These are phyloP conservation scores for Fusarium circinatum DNA, from an alignment of 2,329 filamentous ascomycete genomes.

Conservation along the genomic window DNA sequence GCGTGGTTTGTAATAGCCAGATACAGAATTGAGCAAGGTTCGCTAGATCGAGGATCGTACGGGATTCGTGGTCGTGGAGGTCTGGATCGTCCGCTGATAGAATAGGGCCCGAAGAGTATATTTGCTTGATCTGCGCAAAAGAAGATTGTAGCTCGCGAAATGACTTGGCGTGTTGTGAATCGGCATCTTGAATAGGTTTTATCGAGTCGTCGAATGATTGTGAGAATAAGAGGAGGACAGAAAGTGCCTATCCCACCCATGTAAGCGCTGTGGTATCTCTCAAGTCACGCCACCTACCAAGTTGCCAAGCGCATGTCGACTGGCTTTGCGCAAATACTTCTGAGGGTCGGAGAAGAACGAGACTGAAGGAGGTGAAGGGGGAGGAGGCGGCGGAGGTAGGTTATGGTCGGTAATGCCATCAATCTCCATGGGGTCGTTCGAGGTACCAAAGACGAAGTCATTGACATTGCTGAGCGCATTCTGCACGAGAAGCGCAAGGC, in stretches of 20 bases:
- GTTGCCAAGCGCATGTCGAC: constrained; percentile 53
- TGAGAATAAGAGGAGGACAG: constrained; percentile 52
- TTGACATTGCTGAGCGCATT: constrained; percentile 54
- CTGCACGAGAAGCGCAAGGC: constrained; percentile 52
- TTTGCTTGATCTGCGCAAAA: constrained; percentile 48
- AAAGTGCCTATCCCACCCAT: constrained; percentile 48
- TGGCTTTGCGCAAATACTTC: constrained; percentile 52
- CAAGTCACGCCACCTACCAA: constrained; percentile 47
- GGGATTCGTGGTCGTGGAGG: constrained; percentile 47
- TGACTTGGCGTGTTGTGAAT: constrained; percentile 48
- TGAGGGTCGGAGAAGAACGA: constrained; percentile 51
- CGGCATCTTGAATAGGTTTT: constrained; percentile 46
- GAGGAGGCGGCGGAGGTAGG: constrained; percentile 37
- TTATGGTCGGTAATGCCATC: constrained; percentile 46
- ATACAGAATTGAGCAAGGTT: constrained; percentile 60
- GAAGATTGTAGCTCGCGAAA: constrained; percentile 48
- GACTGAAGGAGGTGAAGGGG: constrained; percentile 41
- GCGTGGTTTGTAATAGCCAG: constrained; percentile 53
- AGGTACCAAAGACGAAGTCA: constrained; percentile 50
- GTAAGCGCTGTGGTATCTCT: constrained; percentile 22
- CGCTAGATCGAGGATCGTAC: constrained; percentile 56
- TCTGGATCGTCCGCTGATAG: constrained; percentile 51
- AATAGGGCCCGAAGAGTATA: constrained; percentile 49
- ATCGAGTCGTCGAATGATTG: constrained; percentile 52
- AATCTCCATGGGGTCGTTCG: constrained; percentile 49